phyloP scores from a whole-genome alignment of 495 filamentous ascomycete species.

The Lepraria neglecta region DNA sequence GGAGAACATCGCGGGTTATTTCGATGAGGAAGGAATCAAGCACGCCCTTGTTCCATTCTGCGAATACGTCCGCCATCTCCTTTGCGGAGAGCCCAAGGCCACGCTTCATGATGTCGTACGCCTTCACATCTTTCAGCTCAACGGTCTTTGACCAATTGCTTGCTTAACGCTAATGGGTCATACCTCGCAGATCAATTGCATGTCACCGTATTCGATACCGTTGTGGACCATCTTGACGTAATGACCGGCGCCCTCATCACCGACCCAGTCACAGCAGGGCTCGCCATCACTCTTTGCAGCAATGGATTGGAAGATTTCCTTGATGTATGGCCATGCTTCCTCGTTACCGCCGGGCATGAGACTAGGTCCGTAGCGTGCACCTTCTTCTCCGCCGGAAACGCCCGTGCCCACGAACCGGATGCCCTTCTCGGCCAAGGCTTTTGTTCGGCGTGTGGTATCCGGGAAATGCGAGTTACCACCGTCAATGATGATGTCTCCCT shows the following conservation, averaged over 20 bases:
- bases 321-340: slow-evolving; percentile 96
- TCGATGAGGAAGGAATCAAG: slow-evolving; percentile 99
- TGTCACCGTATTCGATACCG: slow-evolving; percentile 99
- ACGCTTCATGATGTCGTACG: slow-evolving; percentile 99
- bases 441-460: slow-evolving; percentile 92
- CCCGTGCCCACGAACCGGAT: slow-evolving; percentile 95
- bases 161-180: slow-evolving; percentile 26
- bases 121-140: slow-evolving; percentile 46
- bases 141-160: not conserved
- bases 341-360: slow-evolving; percentile 98
- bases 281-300: slow-evolving; percentile 94
- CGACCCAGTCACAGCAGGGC: slow-evolving; percentile 98
- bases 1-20: slow-evolving; percentile 96
- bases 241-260: slow-evolving; percentile 97
- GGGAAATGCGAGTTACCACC: slow-evolving; percentile 99
- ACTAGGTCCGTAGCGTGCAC: slow-evolving; percentile 92
- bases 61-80: slow-evolving; percentile 91
- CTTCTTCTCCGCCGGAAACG: slow-evolving; percentile 99
- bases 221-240: slow-evolving; percentile 99
- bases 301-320: slow-evolving; percentile 97
- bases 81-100: slow-evolving; percentile 76
- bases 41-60: slow-evolving; percentile 97
- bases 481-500: slow-evolving; percentile 98
- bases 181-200: slow-evolving; percentile 99
- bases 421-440: slow-evolving; percentile 76